phyloP scores from a whole-genome alignment of 1,284 basidiomycete genomes.

The Trichosporon coremiiforme region DNA sequence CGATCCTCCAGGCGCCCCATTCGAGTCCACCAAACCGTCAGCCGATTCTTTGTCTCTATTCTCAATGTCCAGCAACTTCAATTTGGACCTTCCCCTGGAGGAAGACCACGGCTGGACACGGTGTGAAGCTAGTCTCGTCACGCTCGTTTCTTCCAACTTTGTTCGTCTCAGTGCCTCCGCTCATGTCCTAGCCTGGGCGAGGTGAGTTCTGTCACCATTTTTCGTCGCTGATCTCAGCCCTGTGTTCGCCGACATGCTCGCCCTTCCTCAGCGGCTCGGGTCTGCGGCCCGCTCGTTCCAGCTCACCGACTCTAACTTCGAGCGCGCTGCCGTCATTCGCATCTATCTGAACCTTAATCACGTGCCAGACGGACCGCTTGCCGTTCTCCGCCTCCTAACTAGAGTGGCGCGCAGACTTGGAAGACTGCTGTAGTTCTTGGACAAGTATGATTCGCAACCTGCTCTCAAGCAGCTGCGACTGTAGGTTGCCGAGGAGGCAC shows the following conservation, averaged over 20 bases:
- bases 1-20: too few species aligned
- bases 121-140: conserved; percentile 1
- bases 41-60: too few species aligned
- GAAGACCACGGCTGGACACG: conserved; percentile 3
- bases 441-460: not conserved
- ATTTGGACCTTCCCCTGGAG: not conserved
- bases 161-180: conserved; percentile 22
- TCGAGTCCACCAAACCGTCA: too few species aligned
- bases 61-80: not conserved
- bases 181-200: not conserved
- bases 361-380: not conserved
- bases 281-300: not conserved
- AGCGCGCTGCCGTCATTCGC: not conserved
- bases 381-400: not conserved
- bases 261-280: not conserved
- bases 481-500: not conserved
- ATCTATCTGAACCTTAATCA: not conserved
- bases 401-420: not conserved
- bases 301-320: not conserved
- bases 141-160: conserved; percentile 21
- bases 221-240: not conserved
- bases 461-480: not conserved
- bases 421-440: not conserved
- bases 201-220: not conserved
- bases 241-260: not conserved